Base-by-base conservation (phyloP, 768 basidiomycete species). In the Gloeostereum incarnatum region DNA sequence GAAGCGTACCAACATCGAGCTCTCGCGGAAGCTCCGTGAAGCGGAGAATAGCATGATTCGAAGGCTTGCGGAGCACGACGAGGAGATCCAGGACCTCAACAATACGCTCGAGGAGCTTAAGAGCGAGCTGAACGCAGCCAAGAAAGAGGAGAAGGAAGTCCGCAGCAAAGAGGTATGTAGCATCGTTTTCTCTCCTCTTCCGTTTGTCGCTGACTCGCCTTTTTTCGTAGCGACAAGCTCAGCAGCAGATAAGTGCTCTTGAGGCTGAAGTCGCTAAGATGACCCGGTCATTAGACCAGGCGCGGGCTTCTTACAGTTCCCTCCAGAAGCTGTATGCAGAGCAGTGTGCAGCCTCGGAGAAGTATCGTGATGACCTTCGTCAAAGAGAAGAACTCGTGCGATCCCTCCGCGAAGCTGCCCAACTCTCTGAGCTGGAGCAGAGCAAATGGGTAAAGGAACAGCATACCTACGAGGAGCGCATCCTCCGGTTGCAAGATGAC, bases 101-200 rank as follows among this genome's bases (percentile, higher is more conserved):
- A 60, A 59, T 3, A 68, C 73, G 21, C 54, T 94, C 41, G 92
- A 96, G 41, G 89, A 96, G 53, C 57, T 82, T 43, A 65, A 71
- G 45, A 73, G 65, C 9, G 93, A 96, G 56, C 64, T 96, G 6
- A 78, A 67, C 10, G 71, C 81, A 5, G 81, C 84, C 4, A 86
- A 88, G 56, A 73, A 87, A 27, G 91, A 97, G 50, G 92, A 97
- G 59, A 96, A 97, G 61, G 93, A 97, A 50, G 58, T 94, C 46
- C 69, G 87, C 31, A 66, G 73, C 9, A 93, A 92, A 57, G 93
- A 96, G 67, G 88, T 88, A 42, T 48, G 60, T 48, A 31, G 3
- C 2, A 30, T 41, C 16, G 29, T 40, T 27, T 6, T 44, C 19
- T 33, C 36, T 25, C 40, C 43, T 31, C 11, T 41, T 37, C 31